A percentile compares a stretch with the other conserved stretches of the same genome.
These are phyloP conservation scores for Leccinum truebloodii DNA, from an alignment of 768 basidiomycete species.

Conservation along the genomic window DNA sequence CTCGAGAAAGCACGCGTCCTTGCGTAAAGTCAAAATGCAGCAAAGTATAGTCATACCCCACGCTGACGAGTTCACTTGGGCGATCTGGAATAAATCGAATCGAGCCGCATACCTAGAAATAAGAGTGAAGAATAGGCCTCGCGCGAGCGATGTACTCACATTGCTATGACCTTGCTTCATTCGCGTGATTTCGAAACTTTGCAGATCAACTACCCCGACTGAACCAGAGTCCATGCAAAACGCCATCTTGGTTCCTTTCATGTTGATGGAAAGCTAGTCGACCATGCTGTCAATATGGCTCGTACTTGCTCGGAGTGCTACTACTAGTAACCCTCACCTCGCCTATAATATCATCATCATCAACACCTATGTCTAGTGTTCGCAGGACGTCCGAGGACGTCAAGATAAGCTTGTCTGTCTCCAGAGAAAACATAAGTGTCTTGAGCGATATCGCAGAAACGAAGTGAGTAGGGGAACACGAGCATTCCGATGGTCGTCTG, in stretches of 20 bases:
- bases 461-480: not conserved
- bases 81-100: slow-evolving; percentile 73
- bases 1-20: slow-evolving; percentile 56
- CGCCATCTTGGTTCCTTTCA: slow-evolving; percentile 53
- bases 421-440: slow-evolving; percentile 46
- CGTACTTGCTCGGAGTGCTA: not conserved
- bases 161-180: slow-evolving; percentile 67
- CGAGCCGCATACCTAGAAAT: slow-evolving; percentile 62
- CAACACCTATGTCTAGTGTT: slow-evolving; percentile 47
- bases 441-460: slow-evolving; percentile 4
- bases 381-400: slow-evolving; percentile 48
- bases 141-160: slow-evolving; percentile 42
- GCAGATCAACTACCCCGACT: slow-evolving; percentile 66
- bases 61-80: slow-evolving; percentile 71
- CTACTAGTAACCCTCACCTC: slow-evolving; percentile 52
- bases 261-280: slow-evolving; percentile 65
- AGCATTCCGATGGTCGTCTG: not conserved
- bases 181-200: slow-evolving; percentile 43
- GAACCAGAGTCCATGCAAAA: slow-evolving; percentile 70
- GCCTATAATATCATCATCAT: slow-evolving; percentile 62
- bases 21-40: slow-evolving; percentile 67
- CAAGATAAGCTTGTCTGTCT: slow-evolving; percentile 54
- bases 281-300: slow-evolving; percentile 31
- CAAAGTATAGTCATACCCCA: slow-evolving; percentile 70
- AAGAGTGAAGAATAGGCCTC: not conserved